phyloP scores from a whole-genome alignment of 495 filamentous ascomycete species.

The Penicillium bovifimosum region DNA sequence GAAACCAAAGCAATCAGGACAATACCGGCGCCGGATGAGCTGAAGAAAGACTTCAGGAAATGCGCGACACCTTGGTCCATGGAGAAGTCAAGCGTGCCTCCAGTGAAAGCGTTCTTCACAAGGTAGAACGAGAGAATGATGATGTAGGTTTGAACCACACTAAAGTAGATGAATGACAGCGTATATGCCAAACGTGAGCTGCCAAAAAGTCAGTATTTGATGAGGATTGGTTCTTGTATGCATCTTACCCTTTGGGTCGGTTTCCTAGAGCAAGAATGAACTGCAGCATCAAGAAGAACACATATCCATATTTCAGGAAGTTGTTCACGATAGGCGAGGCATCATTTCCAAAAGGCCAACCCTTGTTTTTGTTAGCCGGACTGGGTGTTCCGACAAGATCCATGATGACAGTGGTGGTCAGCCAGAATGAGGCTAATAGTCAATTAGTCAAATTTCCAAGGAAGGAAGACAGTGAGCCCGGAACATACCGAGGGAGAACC shows the following conservation, averaged over 20 bases:
- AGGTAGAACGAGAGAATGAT: slow-evolving; percentile 83
- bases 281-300: slow-evolving; percentile 84
- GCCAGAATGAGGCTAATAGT: slow-evolving; percentile 69
- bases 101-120: slow-evolving; percentile 72
- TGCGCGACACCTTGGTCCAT: slow-evolving; percentile 42
- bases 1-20: slow-evolving; percentile 88
- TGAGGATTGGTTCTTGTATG: background rate
- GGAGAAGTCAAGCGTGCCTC: slow-evolving; percentile 48
- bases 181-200: slow-evolving; percentile 67
- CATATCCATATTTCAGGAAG: slow-evolving; percentile 83
- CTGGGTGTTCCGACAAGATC: slow-evolving; percentile 78
- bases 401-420: slow-evolving; percentile 95
- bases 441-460: slow-evolving; percentile 5
- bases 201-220: slow-evolving; percentile 22
- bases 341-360: slow-evolving; percentile 71
- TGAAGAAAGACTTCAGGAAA: slow-evolving; percentile 72
- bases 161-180: slow-evolving; percentile 81
- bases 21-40: slow-evolving; percentile 63
- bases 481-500: slow-evolving; percentile 82
- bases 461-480: background rate
- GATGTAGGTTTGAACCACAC: slow-evolving; percentile 80
- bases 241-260: slow-evolving; percentile 72
- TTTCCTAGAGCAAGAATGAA: slow-evolving; percentile 96
- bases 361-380: slow-evolving; percentile 39
- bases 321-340: slow-evolving; percentile 90